phyloP scores from a whole-genome alignment of 805 yeast species.

The Nakazawaea holstii region DNA sequence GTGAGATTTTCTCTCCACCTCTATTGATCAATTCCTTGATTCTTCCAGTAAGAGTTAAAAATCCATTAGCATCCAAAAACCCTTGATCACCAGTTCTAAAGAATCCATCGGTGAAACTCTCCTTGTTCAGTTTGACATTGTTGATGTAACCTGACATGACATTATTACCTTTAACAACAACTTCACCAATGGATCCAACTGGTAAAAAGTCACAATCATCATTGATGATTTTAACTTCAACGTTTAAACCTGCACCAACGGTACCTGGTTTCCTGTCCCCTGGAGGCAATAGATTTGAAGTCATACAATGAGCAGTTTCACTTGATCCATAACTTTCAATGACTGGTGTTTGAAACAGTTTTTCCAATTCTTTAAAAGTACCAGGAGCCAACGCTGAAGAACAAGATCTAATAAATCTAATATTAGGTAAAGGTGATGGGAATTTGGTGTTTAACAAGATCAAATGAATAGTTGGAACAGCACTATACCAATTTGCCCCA shows the following conservation, averaged over 20 bases:
- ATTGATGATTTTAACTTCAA: constrained; percentile 58
- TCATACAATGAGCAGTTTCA: constrained; percentile 78
- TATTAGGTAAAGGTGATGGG: constrained; percentile 46
- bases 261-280: constrained; percentile 65
- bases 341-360: constrained; percentile 58
- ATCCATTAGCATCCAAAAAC: constrained; percentile 50
- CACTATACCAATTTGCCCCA: constrained; percentile 66
- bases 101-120: constrained; percentile 43
- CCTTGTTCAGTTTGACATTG: constrained; percentile 65
- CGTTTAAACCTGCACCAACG: constrained; percentile 60
- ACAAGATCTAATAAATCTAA: constrained; percentile 68
- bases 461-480: constrained; percentile 74
- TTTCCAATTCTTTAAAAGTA: constrained; percentile 53
- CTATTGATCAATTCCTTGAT: constrained; percentile 70
- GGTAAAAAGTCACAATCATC: constrained; percentile 39
- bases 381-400: constrained; percentile 68
- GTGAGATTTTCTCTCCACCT: constrained; percentile 76
- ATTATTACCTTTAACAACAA: constrained; percentile 60
- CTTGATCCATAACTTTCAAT: constrained; percentile 80
- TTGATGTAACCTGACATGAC: constrained; percentile 70
- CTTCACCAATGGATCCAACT: constrained; percentile 61
- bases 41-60: constrained; percentile 60
- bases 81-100: constrained; percentile 84
- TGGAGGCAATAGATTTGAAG: constrained; percentile 64
- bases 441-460: constrained; percentile 48